Conservation (phyloP, 768 basidiomycete species). For the Suillus subluteus region DNA sequence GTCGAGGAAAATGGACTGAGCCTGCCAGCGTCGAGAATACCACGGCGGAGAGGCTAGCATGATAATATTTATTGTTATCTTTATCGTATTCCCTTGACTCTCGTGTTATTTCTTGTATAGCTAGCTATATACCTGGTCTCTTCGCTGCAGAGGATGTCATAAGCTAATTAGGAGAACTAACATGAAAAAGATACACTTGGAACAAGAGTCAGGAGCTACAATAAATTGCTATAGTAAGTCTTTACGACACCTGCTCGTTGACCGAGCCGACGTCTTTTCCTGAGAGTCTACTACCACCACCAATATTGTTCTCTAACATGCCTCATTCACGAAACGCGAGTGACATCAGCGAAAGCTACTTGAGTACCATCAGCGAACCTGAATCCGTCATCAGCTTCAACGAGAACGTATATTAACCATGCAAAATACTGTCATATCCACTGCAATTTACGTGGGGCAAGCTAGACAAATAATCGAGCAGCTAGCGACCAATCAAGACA, state of each 20-base stretch:
- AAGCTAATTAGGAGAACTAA: too few species aligned
- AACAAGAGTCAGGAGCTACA: too few species aligned
- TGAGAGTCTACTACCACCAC: too few species aligned
- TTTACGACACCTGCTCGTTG: too few species aligned
- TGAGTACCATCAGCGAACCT: background rate
- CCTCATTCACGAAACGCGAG: background rate
- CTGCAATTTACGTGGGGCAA: background rate
- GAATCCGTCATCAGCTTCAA: background rate
- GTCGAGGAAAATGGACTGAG: conserved; percentile 36
- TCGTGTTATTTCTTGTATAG: background rate
- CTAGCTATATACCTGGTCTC: background rate
- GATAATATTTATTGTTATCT: conserved; percentile 2
- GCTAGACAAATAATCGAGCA: background rate
- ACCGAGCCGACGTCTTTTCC: too few species aligned
- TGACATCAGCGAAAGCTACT: background rate
- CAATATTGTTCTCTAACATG: too few species aligned
- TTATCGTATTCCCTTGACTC: background rate
- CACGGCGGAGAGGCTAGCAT: conserved; percentile 23
- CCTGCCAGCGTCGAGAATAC: conserved; percentile 27
- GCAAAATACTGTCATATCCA: background rate
- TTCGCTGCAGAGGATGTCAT: too few species aligned
- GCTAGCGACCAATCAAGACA: background rate
- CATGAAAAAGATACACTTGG: too few species aligned
- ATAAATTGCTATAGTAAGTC: too few species aligned
- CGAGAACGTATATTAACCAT: background rate